Evolutionary conservation across 2,329 filamentous ascomycete species (phyloP).

Genomic region (Dactylellina sp.): DNA sequence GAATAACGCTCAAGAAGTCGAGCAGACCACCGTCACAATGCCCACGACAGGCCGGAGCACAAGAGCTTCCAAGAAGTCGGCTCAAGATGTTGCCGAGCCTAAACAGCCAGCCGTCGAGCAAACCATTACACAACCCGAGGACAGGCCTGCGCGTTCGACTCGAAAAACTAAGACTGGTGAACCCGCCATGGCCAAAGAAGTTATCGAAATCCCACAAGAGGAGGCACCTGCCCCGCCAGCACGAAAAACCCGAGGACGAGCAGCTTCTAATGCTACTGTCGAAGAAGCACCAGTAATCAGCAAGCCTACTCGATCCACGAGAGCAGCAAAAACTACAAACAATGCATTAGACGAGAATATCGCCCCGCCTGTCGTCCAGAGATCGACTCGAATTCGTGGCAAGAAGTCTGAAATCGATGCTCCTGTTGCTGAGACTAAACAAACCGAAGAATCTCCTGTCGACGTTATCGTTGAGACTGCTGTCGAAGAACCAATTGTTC

Average conservation of each 20-base stretch:
- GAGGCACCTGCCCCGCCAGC: neutral
- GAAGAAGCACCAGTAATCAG: constrained; percentile 6
- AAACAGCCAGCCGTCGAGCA: constrained; percentile 1
- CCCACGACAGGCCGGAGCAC: neutral
- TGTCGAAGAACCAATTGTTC: neutral
- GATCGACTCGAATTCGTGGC: constrained; percentile 2
- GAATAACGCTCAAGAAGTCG: neutral
- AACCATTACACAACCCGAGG: neutral
- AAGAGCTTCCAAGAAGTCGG: neutral
- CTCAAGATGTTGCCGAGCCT: neutral
- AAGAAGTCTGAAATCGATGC: constrained; percentile 5
- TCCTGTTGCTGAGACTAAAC: neutral
- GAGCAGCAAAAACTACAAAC: neutral
- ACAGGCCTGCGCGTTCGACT: constrained; percentile 1
- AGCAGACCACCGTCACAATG: constrained; percentile 4
- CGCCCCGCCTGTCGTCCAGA: neutral
- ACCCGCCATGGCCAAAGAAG: neutral
- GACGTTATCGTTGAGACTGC: too few relatives aligned
- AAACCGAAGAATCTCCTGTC: too few relatives aligned
- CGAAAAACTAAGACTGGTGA: constrained; percentile 5
- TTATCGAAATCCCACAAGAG: neutral
- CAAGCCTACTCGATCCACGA: constrained; percentile 8
- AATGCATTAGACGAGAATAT: neutral
- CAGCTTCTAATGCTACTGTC: constrained; percentile 10
- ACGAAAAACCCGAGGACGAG: neutral